These are phyloP conservation scores for Bruguiera sexangula DNA, from an alignment of 345 rosid genomes.

Conservation along the genomic window DNA sequence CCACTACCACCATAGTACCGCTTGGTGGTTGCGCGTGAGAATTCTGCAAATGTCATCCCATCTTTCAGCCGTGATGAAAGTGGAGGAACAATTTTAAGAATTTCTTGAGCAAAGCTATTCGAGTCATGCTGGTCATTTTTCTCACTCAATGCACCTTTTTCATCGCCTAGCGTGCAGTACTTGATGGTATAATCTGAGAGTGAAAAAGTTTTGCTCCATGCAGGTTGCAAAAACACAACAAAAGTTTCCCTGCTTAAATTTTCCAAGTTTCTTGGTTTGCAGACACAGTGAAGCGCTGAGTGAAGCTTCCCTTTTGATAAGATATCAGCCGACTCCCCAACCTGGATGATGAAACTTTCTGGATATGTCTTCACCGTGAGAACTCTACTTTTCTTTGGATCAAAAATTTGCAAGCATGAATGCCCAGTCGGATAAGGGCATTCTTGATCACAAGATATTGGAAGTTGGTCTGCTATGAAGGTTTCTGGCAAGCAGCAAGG, in stretches of 20 bases:
- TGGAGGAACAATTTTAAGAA: constrained; percentile 59
- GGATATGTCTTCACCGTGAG: constrained; percentile 64
- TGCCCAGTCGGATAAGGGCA: constrained; percentile 41
- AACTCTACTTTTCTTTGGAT: constrained; percentile 50
- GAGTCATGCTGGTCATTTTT: constrained; percentile 16
- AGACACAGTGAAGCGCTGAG: constrained; percentile 76
- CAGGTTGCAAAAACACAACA: constrained; percentile 76
- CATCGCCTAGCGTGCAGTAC: constrained; percentile 13
- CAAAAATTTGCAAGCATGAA: constrained; percentile 55
- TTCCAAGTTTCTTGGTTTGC: constrained; percentile 51
- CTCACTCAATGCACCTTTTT: constrained; percentile 13
- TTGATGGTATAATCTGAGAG: constrained; percentile 38
- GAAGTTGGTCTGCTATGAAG: constrained; percentile 7
- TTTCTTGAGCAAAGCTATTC: constrained; percentile 26
- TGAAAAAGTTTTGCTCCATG: constrained; percentile 72
- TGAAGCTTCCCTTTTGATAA: constrained; percentile 66
- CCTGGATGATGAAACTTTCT: constrained; percentile 77
- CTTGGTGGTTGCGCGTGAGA: constrained; percentile 75
- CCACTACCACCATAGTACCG: constrained; percentile 86
- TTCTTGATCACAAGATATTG: constrained; percentile 27
- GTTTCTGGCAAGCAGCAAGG: constrained; percentile 23
- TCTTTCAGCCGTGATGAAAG: constrained; percentile 66
- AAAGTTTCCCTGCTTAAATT: constrained; percentile 73
- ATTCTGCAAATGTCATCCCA: constrained; percentile 90
- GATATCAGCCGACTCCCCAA: constrained; percentile 83